Base-by-base conservation (phyloP, 2,329 filamentous ascomycete genomes). In the Botrytis porri region DNA sequence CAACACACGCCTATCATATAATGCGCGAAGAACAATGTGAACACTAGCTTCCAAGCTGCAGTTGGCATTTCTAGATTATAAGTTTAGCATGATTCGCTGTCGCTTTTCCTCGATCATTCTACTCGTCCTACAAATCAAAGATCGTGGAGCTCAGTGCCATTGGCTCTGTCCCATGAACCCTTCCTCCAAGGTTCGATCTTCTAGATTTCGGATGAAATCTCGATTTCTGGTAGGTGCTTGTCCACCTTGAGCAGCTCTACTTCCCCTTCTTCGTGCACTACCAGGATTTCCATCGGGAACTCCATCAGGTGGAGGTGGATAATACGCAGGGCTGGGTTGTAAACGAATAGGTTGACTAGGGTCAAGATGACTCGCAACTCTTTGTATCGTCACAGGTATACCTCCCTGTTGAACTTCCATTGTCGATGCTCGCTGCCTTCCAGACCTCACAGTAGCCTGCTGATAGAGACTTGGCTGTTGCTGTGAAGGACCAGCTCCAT, bases 271-370 rank as follows among this genome's bases (percentile, higher is more conserved):
- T 60, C 92, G 89, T 43, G 92, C 87, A 82, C 84, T 88, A 82
- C 72, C 84, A 81, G 64, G 86, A 80, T 81, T 89, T n/a, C 86
- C 85, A 74, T 93, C 88, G 14, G 89, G 87, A 78, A 93, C 90
- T 16, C 94, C 93, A 76, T 98, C 95, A 10, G 92, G 90, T 2
- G 95, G 93, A 32, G 96, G 96, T 18, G 96, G 96, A 79, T 98
- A 99, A 83, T 99, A 99, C 2, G 96, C 96, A 8, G 96, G 96
- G 78, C 94, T 98, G 3, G 96, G 96, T 81, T 99, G 96, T 73
- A 98, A 84, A 67, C 96, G 89, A 79, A 99, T 98, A 0, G 96
- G 96, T 74, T 95, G 93, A 78, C 90, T 98, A 2, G 96, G 96
- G 80, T 99, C 96, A 62, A 99, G 88, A 82, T 98, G 95, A 81